Evolutionary conservation across 2,329 filamentous ascomycete genomes (phyloP).

Genomic region (Emergomyces orientalis): DNA sequence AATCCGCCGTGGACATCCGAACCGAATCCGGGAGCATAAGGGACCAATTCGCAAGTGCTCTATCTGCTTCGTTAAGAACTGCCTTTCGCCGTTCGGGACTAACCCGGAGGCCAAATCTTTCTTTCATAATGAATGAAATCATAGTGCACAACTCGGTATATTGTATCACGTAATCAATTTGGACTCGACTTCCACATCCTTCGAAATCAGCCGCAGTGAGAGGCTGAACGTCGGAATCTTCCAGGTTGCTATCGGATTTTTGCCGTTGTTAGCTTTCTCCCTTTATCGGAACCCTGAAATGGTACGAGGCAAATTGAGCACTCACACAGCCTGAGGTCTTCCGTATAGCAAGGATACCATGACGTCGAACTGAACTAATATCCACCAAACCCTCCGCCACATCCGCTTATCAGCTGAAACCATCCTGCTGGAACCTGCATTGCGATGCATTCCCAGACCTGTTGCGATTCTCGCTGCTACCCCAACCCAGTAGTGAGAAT

Average conservation of each 20-base stretch:
- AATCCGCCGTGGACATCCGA: conserved; percentile 33
- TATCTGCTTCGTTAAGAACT: conserved; percentile 34
- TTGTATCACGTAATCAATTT: conserved; percentile 39
- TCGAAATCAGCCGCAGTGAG: conserved; percentile 41
- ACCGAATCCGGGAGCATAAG: conserved; percentile 34
- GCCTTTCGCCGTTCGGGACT: conserved; percentile 34
- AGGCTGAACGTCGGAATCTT: conserved; percentile 43
- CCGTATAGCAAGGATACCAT: conserved; percentile 41
- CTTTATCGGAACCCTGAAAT: neutral
- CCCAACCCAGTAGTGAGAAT: conserved; percentile 47
- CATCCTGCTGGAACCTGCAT: conserved; percentile 34
- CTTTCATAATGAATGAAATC: conserved; percentile 38
- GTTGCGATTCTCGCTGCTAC: conserved; percentile 45
- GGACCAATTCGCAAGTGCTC: conserved; percentile 36
- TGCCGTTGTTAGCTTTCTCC: conserved; percentile 6
- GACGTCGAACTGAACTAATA: conserved; percentile 37
- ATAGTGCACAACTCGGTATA: conserved; percentile 44
- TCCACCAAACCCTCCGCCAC: conserved; percentile 38
- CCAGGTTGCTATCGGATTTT: conserved; percentile 31
- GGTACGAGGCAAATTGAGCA: neutral
- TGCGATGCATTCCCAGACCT: conserved; percentile 47
- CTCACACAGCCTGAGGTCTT: conserved; percentile 43
- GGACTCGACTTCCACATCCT: conserved; percentile 38
- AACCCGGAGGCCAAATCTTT: conserved; percentile 34
- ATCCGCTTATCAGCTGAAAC: conserved; percentile 34